A percentile compares a stretch with the other conserved stretches of the same genome.
These are phyloP conservation scores for Emmonsia crescens DNA, from an alignment of 2,329 filamentous ascomycete species.

Conservation along the genomic window DNA sequence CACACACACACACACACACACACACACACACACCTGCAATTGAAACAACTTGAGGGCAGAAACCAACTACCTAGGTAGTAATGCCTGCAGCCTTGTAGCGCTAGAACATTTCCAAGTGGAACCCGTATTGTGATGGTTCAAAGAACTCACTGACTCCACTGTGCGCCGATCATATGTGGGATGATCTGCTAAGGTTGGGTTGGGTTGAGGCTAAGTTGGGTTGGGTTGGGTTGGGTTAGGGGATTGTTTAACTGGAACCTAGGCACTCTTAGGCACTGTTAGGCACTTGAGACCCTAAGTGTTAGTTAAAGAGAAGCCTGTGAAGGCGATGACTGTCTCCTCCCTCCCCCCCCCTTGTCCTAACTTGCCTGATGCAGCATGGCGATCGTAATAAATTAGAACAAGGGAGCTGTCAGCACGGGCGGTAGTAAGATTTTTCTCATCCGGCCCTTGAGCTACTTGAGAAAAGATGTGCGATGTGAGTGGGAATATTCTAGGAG, in stretches of 20 bases:
- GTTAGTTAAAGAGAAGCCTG: not conserved
- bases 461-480: not conserved
- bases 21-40: too few relatives aligned
- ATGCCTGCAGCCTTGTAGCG: not conserved
- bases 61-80: too few relatives aligned
- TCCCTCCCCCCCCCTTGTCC: not conserved
- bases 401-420: not conserved
- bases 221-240: not conserved
- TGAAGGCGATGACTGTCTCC: not conserved
- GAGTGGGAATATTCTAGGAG: not conserved
- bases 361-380: not conserved
- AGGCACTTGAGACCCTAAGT: not conserved
- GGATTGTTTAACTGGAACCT: not conserved
- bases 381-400: not conserved
- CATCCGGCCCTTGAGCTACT: too few relatives aligned
- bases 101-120: not conserved
- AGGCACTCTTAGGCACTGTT: not conserved
- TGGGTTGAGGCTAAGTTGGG: not conserved
- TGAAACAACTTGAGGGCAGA: not conserved
- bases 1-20: too few relatives aligned
- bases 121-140: too few relatives aligned
- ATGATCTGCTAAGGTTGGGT: not conserved
- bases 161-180: conserved; percentile 1
- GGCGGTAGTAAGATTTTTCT: not conserved
- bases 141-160: too few relatives aligned